A percentile compares a stretch with the other conserved stretches of the same genome.
Evolutionary conservation across 2,329 filamentous ascomycete species (phyloP).

Genomic region (Alternaria novae-zelandiae): DNA sequence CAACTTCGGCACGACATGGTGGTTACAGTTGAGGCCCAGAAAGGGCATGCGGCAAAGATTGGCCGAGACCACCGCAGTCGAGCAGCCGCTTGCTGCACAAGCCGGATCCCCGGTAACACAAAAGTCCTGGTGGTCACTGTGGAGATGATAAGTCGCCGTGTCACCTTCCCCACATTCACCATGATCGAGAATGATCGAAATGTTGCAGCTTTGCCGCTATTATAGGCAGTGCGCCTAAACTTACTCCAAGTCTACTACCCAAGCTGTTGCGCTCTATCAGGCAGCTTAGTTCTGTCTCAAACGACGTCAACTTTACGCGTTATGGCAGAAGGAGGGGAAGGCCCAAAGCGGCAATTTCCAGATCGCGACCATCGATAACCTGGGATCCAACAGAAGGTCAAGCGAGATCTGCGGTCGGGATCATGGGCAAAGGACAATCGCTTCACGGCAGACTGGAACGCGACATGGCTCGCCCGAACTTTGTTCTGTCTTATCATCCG

Average conservation of each 20-base stretch:
- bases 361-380: slow-evolving; percentile 9
- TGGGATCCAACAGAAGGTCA: slow-evolving; percentile 22
- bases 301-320: slow-evolving; percentile 19
- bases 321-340: slow-evolving; percentile 13
- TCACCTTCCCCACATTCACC: slow-evolving; percentile 16
- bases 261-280: background rate
- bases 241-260: background rate
- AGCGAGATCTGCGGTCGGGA: slow-evolving; percentile 25
- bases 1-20: slow-evolving; percentile 58
- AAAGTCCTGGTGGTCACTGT: slow-evolving; percentile 44
- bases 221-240: background rate
- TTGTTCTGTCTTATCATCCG: slow-evolving; percentile 9
- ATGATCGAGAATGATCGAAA: slow-evolving; percentile 4
- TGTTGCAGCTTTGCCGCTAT: slow-evolving; percentile 11
- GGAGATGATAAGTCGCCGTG: slow-evolving; percentile 36
- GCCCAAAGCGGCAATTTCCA: slow-evolving; percentile 17
- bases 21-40: slow-evolving; percentile 55
- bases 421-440: slow-evolving; percentile 16
- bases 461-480: slow-evolving; percentile 11
- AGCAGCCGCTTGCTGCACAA: slow-evolving; percentile 23
- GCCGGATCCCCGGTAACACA: slow-evolving; percentile 27
- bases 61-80: slow-evolving; percentile 13
- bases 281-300: background rate
- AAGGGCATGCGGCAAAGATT: slow-evolving; percentile 34
- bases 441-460: slow-evolving; percentile 7